phyloP scores from a whole-genome alignment of 2,329 filamentous ascomycete genomes.

The Rhytidhysteron rufulum region DNA sequence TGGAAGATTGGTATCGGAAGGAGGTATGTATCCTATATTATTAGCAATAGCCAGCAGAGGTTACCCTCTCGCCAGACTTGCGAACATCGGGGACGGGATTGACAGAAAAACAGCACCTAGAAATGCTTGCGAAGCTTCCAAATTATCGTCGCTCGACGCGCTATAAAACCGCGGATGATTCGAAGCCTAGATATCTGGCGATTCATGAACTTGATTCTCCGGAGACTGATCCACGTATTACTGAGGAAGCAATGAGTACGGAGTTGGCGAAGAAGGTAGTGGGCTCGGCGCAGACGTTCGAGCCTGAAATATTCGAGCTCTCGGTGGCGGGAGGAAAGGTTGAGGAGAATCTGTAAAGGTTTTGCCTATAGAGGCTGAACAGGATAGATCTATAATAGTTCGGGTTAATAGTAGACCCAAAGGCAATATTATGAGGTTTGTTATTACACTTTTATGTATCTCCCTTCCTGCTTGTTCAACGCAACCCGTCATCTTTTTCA shows the following conservation, averaged over 20 bases:
- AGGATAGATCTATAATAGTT: too few species aligned
- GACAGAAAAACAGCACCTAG: constrained; percentile 8
- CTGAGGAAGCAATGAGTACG: constrained; percentile 5
- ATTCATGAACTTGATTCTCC: constrained; percentile 9
- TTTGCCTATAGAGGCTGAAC: too few species aligned
- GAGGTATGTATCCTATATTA: constrained; percentile 4
- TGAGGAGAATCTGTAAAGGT: constrained; percentile 5
- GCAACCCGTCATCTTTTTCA: too few species aligned
- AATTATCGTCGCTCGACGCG: constrained; percentile 12
- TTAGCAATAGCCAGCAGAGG: not conserved
- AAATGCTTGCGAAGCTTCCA: constrained; percentile 11
- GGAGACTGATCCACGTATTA: constrained; percentile 4
- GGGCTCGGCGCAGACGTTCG: constrained; percentile 6
- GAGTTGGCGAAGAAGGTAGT: constrained; percentile 10
- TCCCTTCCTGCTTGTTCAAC: too few species aligned
- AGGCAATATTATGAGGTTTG: too few species aligned
- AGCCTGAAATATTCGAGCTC: constrained; percentile 4
- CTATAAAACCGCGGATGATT: constrained; percentile 7
- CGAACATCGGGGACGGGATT: too few species aligned
- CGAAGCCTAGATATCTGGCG: constrained; percentile 6
- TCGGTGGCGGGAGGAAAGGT: constrained; percentile 6
- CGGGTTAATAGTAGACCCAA: too few species aligned
- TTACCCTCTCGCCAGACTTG: too few species aligned
- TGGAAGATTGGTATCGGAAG: constrained; percentile 10
- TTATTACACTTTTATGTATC: too few species aligned